Conservation (phyloP, 305 asterid species). For the Solanum hybrid region DNA sequence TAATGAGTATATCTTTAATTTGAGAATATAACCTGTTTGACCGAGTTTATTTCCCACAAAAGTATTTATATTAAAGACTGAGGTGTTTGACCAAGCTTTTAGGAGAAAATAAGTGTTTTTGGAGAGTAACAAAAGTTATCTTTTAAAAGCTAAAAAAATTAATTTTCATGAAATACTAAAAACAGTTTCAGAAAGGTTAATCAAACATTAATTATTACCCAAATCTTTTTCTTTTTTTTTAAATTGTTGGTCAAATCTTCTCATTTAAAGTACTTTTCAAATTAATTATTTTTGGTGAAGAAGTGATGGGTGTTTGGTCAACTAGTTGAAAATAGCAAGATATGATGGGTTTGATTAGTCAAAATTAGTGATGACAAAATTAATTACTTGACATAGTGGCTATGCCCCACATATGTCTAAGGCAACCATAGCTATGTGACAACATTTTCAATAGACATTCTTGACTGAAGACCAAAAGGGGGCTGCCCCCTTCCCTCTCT, state of each 20-base stretch:
- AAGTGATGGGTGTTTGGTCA: neutral
- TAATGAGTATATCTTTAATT: neutral
- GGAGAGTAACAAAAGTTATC: neutral
- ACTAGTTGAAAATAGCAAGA: neutral
- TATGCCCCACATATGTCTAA: neutral
- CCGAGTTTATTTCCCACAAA: neutral
- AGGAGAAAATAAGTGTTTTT: neutral
- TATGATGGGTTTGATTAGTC: neutral
- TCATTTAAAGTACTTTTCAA: neutral
- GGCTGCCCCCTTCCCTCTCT: neutral
- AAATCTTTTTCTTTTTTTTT: neutral
- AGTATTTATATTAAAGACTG: neutral
- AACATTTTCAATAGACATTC: slow-evolving; percentile 31
- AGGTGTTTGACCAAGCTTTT: neutral
- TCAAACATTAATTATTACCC: neutral
- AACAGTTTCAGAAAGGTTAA: neutral
- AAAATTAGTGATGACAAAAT: neutral
- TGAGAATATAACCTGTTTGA: neutral
- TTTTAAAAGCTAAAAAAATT: neutral
- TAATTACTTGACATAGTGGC: neutral
- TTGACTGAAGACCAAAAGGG: slow-evolving; percentile 26
- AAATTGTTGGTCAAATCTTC: neutral
- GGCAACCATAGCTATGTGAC: neutral
- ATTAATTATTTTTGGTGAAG: neutral
- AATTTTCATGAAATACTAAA: neutral